These are phyloP conservation scores for Diplodia seriata DNA, from an alignment of 2,329 filamentous ascomycete genomes.

Conservation along the genomic window DNA sequence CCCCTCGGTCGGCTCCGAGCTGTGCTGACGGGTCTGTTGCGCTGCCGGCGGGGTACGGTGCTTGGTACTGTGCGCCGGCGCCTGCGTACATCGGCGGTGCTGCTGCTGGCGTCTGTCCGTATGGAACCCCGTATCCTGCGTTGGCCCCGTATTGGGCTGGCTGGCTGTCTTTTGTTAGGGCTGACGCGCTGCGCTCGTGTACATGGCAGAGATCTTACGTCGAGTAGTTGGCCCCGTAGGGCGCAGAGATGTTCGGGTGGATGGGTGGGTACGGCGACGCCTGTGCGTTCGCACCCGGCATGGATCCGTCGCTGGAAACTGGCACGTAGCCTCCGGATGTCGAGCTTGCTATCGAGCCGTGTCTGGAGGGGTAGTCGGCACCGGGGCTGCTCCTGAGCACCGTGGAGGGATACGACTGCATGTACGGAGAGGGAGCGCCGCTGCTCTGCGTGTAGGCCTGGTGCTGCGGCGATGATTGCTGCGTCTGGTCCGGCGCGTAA, in stretches of 20 bases:
- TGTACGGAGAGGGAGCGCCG: constrained; percentile 29
- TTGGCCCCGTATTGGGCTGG: constrained; percentile 44
- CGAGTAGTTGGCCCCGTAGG: constrained; percentile 43
- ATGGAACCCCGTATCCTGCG: constrained; percentile 42
- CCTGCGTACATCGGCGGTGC: constrained; percentile 46
- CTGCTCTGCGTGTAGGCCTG: constrained; percentile 32
- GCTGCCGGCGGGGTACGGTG: constrained; percentile 40
- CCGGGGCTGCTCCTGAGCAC: constrained; percentile 31
- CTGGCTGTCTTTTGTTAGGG: constrained; percentile 36
- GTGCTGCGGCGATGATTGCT: constrained; percentile 28
- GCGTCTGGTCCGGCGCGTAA: constrained; percentile 29
- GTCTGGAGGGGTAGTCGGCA: constrained; percentile 23
- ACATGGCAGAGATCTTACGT: constrained; percentile 38
- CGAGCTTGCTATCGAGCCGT: constrained; percentile 40
- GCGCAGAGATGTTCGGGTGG: constrained; percentile 42
- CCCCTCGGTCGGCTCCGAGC: constrained; percentile 47
- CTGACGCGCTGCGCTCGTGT: constrained; percentile 6
- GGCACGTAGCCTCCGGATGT: constrained; percentile 39
- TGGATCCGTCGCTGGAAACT: constrained; percentile 37
- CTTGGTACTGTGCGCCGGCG: constrained; percentile 42
- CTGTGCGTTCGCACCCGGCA: constrained; percentile 40
- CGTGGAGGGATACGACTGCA: constrained; percentile 23
- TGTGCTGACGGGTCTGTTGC: constrained; percentile 38
- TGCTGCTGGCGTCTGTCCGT: constrained; percentile 37
- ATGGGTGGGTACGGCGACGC: constrained; percentile 45